Evolutionary conservation across 2,329 filamentous ascomycete species (phyloP), one percentile per base, ranked within the genome.

Genomic region (Boeremia exigua): DNA sequence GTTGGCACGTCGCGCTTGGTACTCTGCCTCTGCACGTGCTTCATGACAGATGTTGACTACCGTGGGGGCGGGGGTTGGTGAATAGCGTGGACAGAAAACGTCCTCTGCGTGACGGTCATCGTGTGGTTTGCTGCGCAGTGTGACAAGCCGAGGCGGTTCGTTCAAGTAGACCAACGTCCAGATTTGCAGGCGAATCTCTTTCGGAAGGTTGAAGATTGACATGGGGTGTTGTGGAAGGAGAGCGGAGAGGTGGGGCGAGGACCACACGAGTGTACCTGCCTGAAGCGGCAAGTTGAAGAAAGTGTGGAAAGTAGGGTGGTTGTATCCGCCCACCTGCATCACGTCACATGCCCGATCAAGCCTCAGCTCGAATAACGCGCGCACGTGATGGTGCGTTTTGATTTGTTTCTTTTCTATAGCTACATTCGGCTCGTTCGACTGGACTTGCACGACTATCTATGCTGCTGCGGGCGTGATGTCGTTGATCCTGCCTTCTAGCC

Each of bases 401-500:
- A 11, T 3, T 29, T 19, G 5, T 14, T 2, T 29, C n/a, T 17
- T 36, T 47, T 17, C 3, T 9, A 33, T 23, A 11, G n/a, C n/a
- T 15, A 4, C 33, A 23, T 38, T 17, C 9, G 17, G 28, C 28
- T 27, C 12, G 6, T 32, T 39, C 8, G 25, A 32, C 23, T 15
- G 6, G 17, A 23, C 4, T 17, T 33, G 4, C 23, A 11, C 1
- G 19, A 14, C n/a, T 14, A 29, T 37, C 36, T 50, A 56, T 17
- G 46, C 19, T 40, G 45, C 45, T 25, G 37, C 42, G 27, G 53
- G 47, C 4, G 53, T 56, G 9, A 56, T 42, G 19, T 56, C 72
- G 54, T 63, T 75, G 54, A 96, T 96, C 43, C 92, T 84, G 1
- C 91, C 91, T 71, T 96, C 92, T 8, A 94, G 58, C 53, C 84